These are phyloP conservation scores for Nakazawaea holstii DNA, from an alignment of 805 yeast genomes.

Conservation along the genomic window DNA sequence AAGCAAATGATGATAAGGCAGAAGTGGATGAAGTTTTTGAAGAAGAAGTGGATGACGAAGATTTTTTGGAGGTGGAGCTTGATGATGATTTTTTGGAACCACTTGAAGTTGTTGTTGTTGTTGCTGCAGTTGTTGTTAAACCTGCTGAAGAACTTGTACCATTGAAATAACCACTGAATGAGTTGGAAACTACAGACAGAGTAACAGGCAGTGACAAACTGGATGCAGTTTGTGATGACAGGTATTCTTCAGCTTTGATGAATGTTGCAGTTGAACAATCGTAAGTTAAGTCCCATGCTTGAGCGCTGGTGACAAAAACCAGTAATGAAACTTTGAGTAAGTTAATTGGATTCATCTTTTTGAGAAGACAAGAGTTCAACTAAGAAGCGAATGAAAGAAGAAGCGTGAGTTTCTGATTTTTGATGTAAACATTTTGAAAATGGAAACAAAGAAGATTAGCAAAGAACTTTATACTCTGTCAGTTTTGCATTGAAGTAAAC, in stretches of 20 bases:
- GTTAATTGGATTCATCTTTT: slow-evolving; percentile 25
- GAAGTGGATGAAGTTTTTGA: slow-evolving; percentile 13
- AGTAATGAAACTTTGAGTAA: slow-evolving; percentile 2
- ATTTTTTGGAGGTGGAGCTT: slow-evolving; percentile 6
- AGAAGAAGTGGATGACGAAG: slow-evolving; percentile 12
- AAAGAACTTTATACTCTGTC: too few species aligned
- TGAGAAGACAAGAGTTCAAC: slow-evolving; percentile 36
- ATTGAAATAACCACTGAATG: neutral
- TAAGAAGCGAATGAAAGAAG: neutral
- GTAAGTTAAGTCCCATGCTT: neutral
- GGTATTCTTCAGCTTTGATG: neutral
- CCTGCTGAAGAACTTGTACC: slow-evolving; percentile 5
- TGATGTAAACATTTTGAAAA: too few species aligned
- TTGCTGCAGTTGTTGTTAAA: slow-evolving; percentile 13
- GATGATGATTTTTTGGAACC: slow-evolving; percentile 1
- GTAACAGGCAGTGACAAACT: neutral
- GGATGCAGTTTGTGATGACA: neutral
- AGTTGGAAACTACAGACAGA: too few species aligned
- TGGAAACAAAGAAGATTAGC: too few species aligned
- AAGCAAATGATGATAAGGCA: slow-evolving; percentile 17
- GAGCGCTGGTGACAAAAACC: neutral
- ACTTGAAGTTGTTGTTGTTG: slow-evolving; percentile 15
- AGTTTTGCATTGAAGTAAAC: too few species aligned
- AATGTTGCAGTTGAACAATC: neutral
- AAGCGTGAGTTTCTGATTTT: too few species aligned